Base-by-base conservation (phyloP, 2,329 filamentous ascomycete species). In the Emericellopsis atlantica region DNA sequence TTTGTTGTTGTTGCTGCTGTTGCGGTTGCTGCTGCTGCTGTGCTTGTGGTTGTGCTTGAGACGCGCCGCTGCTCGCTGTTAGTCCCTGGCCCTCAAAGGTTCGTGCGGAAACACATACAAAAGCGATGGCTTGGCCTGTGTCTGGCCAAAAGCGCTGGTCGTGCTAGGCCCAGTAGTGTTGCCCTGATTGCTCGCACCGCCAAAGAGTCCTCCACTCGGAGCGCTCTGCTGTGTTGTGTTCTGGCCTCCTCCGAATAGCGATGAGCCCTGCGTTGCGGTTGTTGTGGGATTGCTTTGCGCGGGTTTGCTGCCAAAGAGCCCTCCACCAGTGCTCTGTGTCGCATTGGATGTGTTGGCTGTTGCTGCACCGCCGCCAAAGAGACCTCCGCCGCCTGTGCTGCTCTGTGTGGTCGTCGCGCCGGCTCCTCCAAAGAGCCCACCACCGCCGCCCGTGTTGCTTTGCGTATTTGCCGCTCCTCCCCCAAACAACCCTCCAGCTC, bases 1-100 rank as follows among this genome's bases (percentile, higher is more conserved):
- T 79, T 14, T 80, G 70, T 47, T 74, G 70, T 47, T 74, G 65
- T 59, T 39, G 41, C 37, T 52, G 52, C 40, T 54, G 54, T 14
- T 18, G 9, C 10, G 22, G 29, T 36, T 38, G 18, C 32, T 39
- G 41, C 24, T 38, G 31, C 34, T 43, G 40, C 16, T 37, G 36
- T 24, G n/a, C 3, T n/a, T 37, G 16, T 26, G 45, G 18, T 35
- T 47, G 43, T 24, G 54, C 36, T 38, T 59, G 54, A 12, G 46
- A 43, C 45, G 58, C 53, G 15, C 55, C 53, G 31, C 57, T 61
- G 33, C 16, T 26, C 6, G 6, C 5, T 15, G 14, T n/a, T 9
- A 15, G 41, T 33, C 15, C 10, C 12, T 12, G 26, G 8, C 26
- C 26, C 26, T 12, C 26, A 32, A 12, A 5, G 4, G 38, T 6